phyloP scores from a whole-genome alignment of 306 rosid genomes.

The Cicer judaicum region DNA sequence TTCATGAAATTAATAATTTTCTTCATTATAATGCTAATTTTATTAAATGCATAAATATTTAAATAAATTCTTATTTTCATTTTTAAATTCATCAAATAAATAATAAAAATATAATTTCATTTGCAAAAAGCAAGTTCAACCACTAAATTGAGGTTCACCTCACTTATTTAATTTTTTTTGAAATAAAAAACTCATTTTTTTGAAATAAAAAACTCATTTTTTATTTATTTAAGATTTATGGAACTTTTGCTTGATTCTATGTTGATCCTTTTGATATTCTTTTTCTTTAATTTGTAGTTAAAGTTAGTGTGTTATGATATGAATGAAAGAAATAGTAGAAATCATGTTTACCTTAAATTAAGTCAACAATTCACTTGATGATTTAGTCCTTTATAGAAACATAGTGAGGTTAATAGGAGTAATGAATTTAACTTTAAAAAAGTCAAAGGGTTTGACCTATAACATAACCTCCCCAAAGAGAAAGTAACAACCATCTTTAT shows the following conservation, averaged over 20 bases:
- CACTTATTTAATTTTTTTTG: neutral
- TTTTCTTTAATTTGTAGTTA: conserved; percentile 50
- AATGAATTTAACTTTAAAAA: no score
- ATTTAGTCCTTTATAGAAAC: conserved; percentile 75
- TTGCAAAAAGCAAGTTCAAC: conserved; percentile 52
- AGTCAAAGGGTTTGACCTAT: no score
- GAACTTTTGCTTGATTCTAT: conserved; percentile 10
- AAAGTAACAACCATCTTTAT: no score
- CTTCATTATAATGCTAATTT: no score
- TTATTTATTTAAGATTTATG: neutral
- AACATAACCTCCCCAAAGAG: no score
- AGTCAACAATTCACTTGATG: conserved; percentile 76
- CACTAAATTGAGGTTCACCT: conserved; percentile 43
- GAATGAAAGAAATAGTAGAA: conserved; percentile 40
- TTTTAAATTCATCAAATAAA: no score
- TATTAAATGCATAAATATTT: no score
- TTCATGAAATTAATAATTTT: no score
- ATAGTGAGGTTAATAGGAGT: conserved; percentile 16
- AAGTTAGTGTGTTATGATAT: conserved; percentile 41
- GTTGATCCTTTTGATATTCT: conserved; percentile 38
- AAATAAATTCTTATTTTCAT: no score
- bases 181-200: neutral
- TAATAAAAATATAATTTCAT: conserved; percentile 37
- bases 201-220: no score
- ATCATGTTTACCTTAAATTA: conserved; percentile 68